phyloP scores from a whole-genome alignment of 306 rosid species.

The Sindora glabra region DNA sequence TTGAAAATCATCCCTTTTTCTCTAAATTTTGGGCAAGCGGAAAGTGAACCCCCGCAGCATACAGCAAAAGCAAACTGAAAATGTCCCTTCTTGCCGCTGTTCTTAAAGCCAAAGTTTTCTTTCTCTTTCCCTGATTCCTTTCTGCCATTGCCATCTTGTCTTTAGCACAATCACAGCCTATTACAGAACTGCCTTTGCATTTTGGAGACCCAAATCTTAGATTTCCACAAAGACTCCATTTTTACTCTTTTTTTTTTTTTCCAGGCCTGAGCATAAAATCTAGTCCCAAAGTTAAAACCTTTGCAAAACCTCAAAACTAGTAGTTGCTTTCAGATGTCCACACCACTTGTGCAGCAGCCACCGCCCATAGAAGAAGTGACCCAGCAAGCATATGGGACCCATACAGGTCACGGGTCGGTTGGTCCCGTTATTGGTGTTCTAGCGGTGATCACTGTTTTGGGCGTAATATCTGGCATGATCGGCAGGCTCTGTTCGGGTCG shows the following conservation, averaged over 20 bases:
- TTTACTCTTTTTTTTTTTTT: not conserved
- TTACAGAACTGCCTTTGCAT: not conserved
- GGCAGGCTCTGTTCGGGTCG: constrained; percentile 86
- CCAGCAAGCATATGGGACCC: constrained; percentile 46
- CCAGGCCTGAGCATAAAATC: not conserved
- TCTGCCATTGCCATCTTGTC: not conserved
- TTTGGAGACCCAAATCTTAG: not conserved
- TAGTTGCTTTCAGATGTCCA: constrained; percentile 33
- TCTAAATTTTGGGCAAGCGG: not conserved
- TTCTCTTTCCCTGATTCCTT: not conserved
- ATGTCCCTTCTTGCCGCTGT: not conserved
- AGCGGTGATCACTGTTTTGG: constrained; percentile 61
- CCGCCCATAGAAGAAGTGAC: constrained; percentile 32
- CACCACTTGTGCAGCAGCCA: constrained; percentile 36
- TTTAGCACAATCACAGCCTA: not conserved
- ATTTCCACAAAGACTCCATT: not conserved
- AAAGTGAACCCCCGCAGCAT: not conserved
- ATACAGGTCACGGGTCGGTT: constrained; percentile 54
- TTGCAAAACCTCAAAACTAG: not conserved
- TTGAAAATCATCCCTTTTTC: not conserved
- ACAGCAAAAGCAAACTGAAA: not conserved
- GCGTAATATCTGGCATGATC: constrained; percentile 66
- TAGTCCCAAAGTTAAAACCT: not conserved
- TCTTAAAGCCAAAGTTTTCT: not conserved
- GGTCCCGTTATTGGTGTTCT: constrained; percentile 78